phyloP scores from a whole-genome alignment of 73 alveolate genomes.

The Tetrahymena elliotti region DNA sequence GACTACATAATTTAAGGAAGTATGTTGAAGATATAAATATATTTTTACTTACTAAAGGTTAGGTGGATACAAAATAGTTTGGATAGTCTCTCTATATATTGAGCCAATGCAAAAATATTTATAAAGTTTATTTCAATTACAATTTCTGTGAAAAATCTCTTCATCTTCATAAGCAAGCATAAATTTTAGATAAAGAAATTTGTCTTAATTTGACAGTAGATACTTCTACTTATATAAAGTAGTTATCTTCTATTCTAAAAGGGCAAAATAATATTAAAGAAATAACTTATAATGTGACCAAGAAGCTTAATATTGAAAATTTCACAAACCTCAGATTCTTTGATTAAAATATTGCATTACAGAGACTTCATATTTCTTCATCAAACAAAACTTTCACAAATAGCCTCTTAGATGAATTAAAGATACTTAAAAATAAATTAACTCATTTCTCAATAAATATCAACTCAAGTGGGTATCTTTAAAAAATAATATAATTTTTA shows the following conservation, averaged over 20 bases:
- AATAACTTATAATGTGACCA: not conserved
- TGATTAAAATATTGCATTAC: not conserved
- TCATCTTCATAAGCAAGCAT: not conserved
- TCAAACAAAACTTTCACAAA: not conserved
- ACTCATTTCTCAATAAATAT: not conserved
- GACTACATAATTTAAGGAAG: not conserved
- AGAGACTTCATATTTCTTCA: not conserved
- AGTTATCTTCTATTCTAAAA: not conserved
- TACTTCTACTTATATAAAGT: not conserved
- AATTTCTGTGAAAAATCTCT: not conserved
- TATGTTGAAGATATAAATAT: not conserved
- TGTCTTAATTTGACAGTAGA: not conserved
- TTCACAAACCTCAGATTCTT: not conserved
- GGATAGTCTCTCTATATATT: not conserved
- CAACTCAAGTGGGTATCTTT: not conserved
- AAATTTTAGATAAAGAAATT: not conserved
- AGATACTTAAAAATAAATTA: not conserved
- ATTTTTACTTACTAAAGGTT: not conserved
- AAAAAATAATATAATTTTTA: not conserved
- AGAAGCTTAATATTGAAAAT: not conserved
- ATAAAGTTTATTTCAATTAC: not conserved
- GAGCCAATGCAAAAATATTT: not conserved
- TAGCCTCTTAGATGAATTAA: not conserved
- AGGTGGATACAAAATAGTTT: not conserved
- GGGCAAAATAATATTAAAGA: not conserved